Percentiles rank a stretch among this genome's conserved stretches.
These are phyloP conservation scores for Penicillium waksmanii DNA, from an alignment of 495 filamentous ascomycete genomes.

Conservation along the genomic window DNA sequence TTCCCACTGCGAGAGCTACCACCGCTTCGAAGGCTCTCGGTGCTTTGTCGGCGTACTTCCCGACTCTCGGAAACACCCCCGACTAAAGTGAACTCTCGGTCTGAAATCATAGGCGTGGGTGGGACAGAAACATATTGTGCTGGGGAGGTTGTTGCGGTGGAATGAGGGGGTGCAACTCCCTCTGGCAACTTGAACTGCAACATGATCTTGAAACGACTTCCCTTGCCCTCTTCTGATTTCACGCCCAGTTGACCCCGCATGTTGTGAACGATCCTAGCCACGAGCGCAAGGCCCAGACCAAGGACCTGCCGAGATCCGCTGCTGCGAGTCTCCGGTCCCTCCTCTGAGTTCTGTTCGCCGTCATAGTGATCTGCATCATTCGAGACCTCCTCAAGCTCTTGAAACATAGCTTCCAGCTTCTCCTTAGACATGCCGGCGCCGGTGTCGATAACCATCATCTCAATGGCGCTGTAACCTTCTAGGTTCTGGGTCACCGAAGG, in stretches of 20 bases:
- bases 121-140: constrained; percentile 11
- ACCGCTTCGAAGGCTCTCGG: constrained; percentile 56
- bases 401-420: constrained; percentile 77
- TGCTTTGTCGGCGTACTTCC: constrained; percentile 37
- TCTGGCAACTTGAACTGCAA: constrained; percentile 43
- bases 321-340: neutral
- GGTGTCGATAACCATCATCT: constrained; percentile 78
- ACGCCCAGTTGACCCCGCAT: constrained; percentile 89
- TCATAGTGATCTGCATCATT: constrained; percentile 42
- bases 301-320: constrained; percentile 51
- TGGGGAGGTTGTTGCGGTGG: constrained; percentile 8
- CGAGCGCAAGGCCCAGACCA: constrained; percentile 84
- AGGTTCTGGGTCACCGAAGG: constrained; percentile 41
- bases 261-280: constrained; percentile 82
- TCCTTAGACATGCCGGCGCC: constrained; percentile 75
- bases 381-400: constrained; percentile 86
- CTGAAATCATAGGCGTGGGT: constrained; percentile 22
- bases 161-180: constrained; percentile 6
- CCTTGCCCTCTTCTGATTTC: constrained; percentile 84
- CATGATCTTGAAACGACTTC: constrained; percentile 70
- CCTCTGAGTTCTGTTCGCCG: constrained; percentile 4
- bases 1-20: constrained; percentile 56
- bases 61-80: constrained; percentile 13
- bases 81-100: constrained; percentile 42
- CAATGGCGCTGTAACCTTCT: constrained; percentile 58